These are phyloP conservation scores for Extremus antarcticus DNA, from an alignment of 495 filamentous ascomycete species.

Conservation along the genomic window DNA sequence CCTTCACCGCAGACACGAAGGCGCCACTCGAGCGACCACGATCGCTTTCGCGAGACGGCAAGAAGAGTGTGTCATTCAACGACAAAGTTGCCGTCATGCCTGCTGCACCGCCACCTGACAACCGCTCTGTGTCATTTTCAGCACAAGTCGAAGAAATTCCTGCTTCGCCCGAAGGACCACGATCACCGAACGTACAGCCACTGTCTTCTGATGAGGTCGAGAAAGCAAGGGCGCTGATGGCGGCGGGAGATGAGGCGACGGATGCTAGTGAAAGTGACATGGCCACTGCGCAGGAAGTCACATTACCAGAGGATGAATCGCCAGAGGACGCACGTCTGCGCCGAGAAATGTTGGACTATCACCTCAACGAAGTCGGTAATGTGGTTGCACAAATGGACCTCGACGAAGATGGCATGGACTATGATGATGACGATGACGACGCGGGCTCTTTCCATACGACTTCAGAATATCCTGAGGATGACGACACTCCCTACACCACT, in stretches of 20 bases:
- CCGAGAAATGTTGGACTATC: conserved; percentile 85
- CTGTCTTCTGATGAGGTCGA: background rate
- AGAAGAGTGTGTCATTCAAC: conserved; percentile 33
- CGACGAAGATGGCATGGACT: conserved; percentile 44
- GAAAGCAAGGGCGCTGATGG: background rate
- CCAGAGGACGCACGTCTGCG: conserved; percentile 70
- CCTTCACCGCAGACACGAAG: conserved; percentile 49
- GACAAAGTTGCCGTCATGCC: conserved; percentile 38
- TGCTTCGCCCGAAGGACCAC: conserved; percentile 2
- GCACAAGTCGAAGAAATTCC: conserved; percentile 18
- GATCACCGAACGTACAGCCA: conserved; percentile 1
- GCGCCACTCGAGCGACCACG: conserved; percentile 20
- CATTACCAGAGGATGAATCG: conserved; percentile 52
- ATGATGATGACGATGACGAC: conserved; percentile 46
- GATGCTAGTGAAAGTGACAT: background rate
- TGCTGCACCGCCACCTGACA: conserved; percentile 15
- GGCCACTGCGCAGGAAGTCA: conserved; percentile 14
- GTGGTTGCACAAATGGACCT: conserved; percentile 90
- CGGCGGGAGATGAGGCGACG: background rate
- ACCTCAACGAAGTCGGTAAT: conserved; percentile 69
- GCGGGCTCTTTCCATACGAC: conserved; percentile 31
- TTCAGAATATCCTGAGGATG: conserved; percentile 26
- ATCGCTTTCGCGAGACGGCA: conserved; percentile 7
- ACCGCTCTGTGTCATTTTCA: conserved; percentile 18
- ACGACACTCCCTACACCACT: conserved; percentile 43